Evolutionary conservation across 2,329 filamentous ascomycete genomes (phyloP).

Genomic region (Pseudogymnoascus sp.): DNA sequence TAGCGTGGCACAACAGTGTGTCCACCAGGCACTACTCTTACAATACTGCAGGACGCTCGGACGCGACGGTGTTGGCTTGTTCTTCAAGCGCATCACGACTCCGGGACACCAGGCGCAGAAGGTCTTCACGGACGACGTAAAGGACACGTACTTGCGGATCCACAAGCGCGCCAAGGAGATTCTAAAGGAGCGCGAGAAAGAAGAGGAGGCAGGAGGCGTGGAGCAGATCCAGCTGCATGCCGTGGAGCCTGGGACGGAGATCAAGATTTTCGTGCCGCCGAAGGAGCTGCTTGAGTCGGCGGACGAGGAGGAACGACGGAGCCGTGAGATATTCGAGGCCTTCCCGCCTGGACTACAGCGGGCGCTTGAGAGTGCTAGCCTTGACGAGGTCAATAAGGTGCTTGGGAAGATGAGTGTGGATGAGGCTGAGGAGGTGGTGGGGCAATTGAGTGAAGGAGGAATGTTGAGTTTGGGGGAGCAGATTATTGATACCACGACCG

Average conservation of each 20-base stretch:
- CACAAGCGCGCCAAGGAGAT: slow-evolving; percentile 54
- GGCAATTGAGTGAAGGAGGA: slow-evolving; percentile 71
- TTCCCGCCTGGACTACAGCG: slow-evolving; percentile 76
- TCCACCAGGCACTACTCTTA: slow-evolving; percentile 85
- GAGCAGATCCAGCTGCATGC: slow-evolving; percentile 98
- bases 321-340: slow-evolving; percentile 70
- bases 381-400: slow-evolving; percentile 85
- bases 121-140: slow-evolving; percentile 88
- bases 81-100: slow-evolving; percentile 94
- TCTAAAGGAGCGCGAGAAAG: slow-evolving; percentile 41
- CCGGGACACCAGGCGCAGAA: slow-evolving; percentile 83
- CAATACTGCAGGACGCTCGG: slow-evolving; percentile 85
- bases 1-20: slow-evolving; percentile 74
- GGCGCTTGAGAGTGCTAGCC: slow-evolving; percentile 78
- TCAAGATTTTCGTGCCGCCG: slow-evolving; percentile 77
- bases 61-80: slow-evolving; percentile 77
- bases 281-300: slow-evolving; percentile 44
- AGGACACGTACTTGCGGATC: slow-evolving; percentile 79
- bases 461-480: slow-evolving; percentile 88
- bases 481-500: slow-evolving; percentile 90
- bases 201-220: slow-evolving; percentile 57
- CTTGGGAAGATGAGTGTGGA: slow-evolving; percentile 82
- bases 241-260: slow-evolving; percentile 85
- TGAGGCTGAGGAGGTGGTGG: slow-evolving; percentile 79
- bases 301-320: slow-evolving; percentile 56